Conservation (phyloP, 2,329 filamentous ascomycete species). For the Epichloe amarillans region DNA sequence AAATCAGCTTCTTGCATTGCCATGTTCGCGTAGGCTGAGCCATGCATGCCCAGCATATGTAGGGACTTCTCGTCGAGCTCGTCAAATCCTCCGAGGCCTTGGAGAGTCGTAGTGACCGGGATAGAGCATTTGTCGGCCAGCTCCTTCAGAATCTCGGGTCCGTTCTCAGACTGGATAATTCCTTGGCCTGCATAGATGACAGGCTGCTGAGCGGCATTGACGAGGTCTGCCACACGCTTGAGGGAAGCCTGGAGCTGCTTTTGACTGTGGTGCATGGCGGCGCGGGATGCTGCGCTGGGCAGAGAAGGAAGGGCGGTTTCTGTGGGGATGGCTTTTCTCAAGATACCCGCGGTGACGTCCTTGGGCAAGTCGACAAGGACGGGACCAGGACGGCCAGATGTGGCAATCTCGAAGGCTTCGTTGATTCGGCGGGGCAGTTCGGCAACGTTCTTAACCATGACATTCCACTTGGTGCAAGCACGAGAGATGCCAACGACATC, state of each 20-base stretch:
- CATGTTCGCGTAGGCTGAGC: constrained; percentile 94
- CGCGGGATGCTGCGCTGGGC: constrained; percentile 74
- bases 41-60: constrained; percentile 99
- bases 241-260: constrained; percentile 65
- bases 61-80: constrained; percentile 88
- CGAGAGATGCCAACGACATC: constrained; percentile 89
- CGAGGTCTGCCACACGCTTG: constrained; percentile 60
- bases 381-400: constrained; percentile 81
- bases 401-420: constrained; percentile 96
- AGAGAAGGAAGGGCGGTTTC: constrained; percentile 61
- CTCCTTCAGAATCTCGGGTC: constrained; percentile 65
- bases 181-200: constrained; percentile 92
- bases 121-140: constrained; percentile 84
- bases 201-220: constrained; percentile 86
- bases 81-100: constrained; percentile 83
- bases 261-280: constrained; percentile 58
- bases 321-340: constrained; percentile 72
- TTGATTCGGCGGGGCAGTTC: constrained; percentile 91
- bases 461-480: constrained; percentile 97
- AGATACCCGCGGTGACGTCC: constrained; percentile 79
- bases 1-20: constrained; percentile 94
- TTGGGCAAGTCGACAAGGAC: constrained; percentile 94
- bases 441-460: constrained; percentile 91
- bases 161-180: constrained; percentile 66
- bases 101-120: constrained; percentile 89